Evolutionary conservation across 2,329 filamentous ascomycete genomes (phyloP).

Genomic region (Bisporella sp.): DNA sequence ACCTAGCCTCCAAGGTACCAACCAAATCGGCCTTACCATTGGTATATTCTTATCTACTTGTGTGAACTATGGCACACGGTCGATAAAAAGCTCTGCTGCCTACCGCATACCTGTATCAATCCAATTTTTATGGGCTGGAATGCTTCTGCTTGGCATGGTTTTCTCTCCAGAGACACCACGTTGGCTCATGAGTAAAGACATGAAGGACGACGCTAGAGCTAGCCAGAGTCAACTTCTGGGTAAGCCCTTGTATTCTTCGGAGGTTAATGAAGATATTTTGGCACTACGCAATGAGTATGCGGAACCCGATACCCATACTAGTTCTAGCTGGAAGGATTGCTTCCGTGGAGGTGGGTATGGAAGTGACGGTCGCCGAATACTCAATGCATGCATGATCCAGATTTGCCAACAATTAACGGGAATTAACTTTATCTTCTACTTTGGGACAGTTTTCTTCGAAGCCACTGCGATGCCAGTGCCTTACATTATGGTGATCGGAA

Average conservation of each 20-base stretch:
- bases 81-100: background rate
- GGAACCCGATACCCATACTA: conserved; percentile 33
- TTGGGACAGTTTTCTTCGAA: conserved; percentile 85
- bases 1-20: background rate
- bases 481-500: conserved; percentile 82
- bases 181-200: background rate
- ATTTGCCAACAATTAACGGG: conserved; percentile 75
- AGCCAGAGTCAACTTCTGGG: conserved; percentile 70
- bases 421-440: conserved; percentile 91
- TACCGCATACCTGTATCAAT: background rate
- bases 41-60: background rate
- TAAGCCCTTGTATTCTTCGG: conserved; percentile 32
- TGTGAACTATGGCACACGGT: background rate
- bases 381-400: conserved; percentile 67
- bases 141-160: background rate
- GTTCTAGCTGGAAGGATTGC: conserved; percentile 62
- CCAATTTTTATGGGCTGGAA: background rate
- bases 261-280: conserved; percentile 61
- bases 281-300: conserved; percentile 31
- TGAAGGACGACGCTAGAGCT: background rate
- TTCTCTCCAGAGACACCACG: background rate
- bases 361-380: conserved; percentile 63
- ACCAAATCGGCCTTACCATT: background rate
- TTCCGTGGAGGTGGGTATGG: conserved; percentile 58
- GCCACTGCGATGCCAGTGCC: conserved; percentile 65